Evolutionary conservation across 768 basidiomycete species (phyloP).

Genomic region (Trametes punicea): DNA sequence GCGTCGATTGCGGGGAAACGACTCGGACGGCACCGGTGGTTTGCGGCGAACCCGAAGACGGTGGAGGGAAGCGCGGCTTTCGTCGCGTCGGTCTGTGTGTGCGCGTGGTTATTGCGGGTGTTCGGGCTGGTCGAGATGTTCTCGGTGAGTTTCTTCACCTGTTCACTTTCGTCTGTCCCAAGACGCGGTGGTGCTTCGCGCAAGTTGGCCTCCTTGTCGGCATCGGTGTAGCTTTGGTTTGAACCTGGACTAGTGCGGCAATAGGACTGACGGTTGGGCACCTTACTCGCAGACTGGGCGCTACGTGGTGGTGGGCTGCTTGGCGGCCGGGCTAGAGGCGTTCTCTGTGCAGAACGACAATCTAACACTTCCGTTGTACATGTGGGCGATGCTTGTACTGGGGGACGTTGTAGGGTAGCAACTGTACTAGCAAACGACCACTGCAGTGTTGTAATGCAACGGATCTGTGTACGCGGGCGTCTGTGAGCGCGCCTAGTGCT

Average conservation of each 20-base stretch:
- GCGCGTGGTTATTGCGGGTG: slow-evolving; percentile 68
- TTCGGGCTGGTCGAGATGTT: slow-evolving; percentile 70
- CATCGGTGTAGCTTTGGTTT: too few species aligned
- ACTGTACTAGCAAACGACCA: too few species aligned
- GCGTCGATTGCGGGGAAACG: slow-evolving; percentile 92
- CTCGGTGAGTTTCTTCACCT: slow-evolving; percentile 47
- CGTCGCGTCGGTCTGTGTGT: slow-evolving; percentile 61
- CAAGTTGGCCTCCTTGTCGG: too few species aligned
- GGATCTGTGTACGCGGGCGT: too few species aligned
- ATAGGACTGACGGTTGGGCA: slow-evolving; percentile 7
- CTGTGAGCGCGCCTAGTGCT: not conserved
- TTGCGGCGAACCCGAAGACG: slow-evolving; percentile 79
- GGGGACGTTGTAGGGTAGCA: slow-evolving; percentile 36
- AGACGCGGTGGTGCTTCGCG: too few species aligned
- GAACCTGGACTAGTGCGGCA: not conserved
- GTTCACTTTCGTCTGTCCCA: not conserved
- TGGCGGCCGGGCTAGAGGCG: slow-evolving; percentile 81
- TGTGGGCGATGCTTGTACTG: slow-evolving; percentile 86
- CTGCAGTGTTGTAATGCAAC: too few species aligned
- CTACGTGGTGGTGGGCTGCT: slow-evolving; percentile 60
- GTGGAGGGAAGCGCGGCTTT: slow-evolving; percentile 90
- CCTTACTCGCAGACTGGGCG: slow-evolving; percentile 49
- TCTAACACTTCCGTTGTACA: slow-evolving; percentile 90
- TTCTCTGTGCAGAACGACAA: slow-evolving; percentile 97
- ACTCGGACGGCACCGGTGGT: slow-evolving; percentile 81